phyloP scores from a whole-genome alignment of 495 filamentous ascomycete genomes.

The Trypethelium eluteriae region DNA sequence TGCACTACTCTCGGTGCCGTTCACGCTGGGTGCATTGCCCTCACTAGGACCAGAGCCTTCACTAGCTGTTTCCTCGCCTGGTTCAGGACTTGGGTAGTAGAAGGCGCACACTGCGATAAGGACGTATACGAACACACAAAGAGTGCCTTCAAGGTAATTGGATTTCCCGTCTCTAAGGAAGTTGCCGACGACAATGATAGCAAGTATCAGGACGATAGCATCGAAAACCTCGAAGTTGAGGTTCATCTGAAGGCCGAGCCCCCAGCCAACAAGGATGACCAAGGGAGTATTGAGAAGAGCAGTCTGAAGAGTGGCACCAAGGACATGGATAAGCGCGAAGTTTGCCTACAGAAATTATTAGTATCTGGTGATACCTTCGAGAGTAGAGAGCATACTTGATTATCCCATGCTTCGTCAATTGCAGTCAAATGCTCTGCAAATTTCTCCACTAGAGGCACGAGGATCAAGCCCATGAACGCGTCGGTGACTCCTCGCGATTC shows the following conservation, averaged over 20 bases:
- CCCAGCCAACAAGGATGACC: constrained; percentile 79
- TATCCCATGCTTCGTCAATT: constrained; percentile 84
- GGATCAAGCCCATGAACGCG: constrained; percentile 43
- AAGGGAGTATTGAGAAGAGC: constrained; percentile 82
- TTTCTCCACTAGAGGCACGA: constrained; percentile 83
- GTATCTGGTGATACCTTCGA: not conserved
- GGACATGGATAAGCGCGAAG: constrained; percentile 82
- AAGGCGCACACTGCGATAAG: constrained; percentile 55
- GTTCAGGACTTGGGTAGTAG: constrained; percentile 51
- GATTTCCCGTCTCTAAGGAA: constrained; percentile 42
- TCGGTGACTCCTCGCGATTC: constrained; percentile 57
- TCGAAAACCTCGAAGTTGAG: constrained; percentile 86
- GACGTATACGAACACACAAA: constrained; percentile 62
- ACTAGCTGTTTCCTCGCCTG: not conserved
- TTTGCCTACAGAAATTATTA: constrained; percentile 42
- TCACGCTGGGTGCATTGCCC: not conserved
- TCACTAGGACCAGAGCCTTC: not conserved
- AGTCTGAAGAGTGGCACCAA: constrained; percentile 83
- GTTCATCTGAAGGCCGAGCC: constrained; percentile 60
- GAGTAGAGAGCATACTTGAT: constrained; percentile 45
- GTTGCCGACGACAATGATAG: constrained; percentile 67
- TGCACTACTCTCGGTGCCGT: not conserved
- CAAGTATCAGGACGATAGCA: constrained; percentile 74
- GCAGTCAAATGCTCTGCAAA: constrained; percentile 70
- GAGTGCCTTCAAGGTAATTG: constrained; percentile 42